These are phyloP conservation scores for Pestalotiopsis sp. DNA, from an alignment of 2,329 filamentous ascomycete species.

Conservation along the genomic window DNA sequence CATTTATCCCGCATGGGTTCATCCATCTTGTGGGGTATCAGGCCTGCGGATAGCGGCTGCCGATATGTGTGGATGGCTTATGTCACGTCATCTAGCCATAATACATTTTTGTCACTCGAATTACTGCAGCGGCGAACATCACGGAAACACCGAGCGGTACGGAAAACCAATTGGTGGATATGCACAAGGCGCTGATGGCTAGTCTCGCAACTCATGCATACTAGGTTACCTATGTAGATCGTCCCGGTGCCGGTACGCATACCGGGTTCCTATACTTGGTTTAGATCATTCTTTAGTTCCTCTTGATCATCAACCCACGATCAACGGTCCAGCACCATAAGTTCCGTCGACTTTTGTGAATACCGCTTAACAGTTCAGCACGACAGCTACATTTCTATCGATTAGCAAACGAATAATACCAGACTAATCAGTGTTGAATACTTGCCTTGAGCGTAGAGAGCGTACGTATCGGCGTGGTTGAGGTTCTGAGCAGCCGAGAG, in stretches of 20 bases:
- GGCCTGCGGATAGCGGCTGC: not conserved
- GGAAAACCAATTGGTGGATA: not conserved
- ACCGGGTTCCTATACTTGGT: not conserved
- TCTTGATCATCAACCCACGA: not conserved
- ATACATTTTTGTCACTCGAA: not conserved
- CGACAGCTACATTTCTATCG: not conserved
- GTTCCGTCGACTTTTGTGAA: not conserved
- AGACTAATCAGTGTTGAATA: not conserved
- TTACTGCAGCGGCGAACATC: not conserved
- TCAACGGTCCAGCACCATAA: not conserved
- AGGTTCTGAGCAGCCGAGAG: conserved; percentile 55
- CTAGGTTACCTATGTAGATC: not conserved
- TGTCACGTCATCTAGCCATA: not conserved
- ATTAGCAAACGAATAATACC: not conserved
- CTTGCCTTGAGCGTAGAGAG: conserved; percentile 47
- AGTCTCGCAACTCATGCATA: not conserved
- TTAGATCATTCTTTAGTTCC: not conserved
- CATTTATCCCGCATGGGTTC: not conserved
- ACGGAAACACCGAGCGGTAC: not conserved
- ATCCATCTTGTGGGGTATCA: not conserved
- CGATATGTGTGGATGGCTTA: not conserved
- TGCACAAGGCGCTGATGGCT: not conserved
- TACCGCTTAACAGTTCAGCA: not conserved
- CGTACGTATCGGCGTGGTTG: conserved; percentile 65
- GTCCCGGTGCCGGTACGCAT: not conserved